phyloP scores from a whole-genome alignment of 331 rosid species.

The Pyracantha coccinea region DNA sequence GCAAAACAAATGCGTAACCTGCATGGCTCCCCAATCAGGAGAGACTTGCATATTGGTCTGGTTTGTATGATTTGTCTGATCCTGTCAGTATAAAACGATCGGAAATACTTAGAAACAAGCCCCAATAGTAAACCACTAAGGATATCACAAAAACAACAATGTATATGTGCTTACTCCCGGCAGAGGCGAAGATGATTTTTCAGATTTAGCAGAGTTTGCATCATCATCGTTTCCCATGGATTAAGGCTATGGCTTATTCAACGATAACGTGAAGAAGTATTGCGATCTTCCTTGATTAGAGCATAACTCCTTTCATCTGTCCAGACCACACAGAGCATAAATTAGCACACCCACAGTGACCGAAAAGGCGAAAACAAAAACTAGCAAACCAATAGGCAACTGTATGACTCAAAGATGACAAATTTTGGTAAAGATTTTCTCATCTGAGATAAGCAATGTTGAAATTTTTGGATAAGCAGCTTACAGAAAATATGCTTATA shows the following conservation, averaged over 20 bases:
- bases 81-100: conserved; percentile 32
- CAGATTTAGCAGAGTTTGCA: conserved; percentile 47
- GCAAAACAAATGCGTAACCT: conserved; percentile 39
- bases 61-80: conserved; percentile 42
- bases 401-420: not conserved
- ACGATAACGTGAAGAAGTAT: not conserved
- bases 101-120: not conserved
- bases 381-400: no score
- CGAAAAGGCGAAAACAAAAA: not conserved
- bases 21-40: conserved; percentile 98
- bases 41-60: conserved; percentile 57
- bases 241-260: conserved; percentile 2
- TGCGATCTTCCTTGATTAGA: not conserved
- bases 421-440: no score
- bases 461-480: not conserved
- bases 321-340: not conserved
- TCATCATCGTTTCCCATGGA: conserved; percentile 79
- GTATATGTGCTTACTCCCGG: conserved; percentile 42
- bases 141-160: not conserved
- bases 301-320: not conserved
- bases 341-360: not conserved
- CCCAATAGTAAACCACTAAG: not conserved
- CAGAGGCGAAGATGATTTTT: conserved; percentile 59
- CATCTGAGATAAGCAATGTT: not conserved
- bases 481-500: not conserved